Conservation (phyloP, 495 filamentous ascomycete genomes). For the Annulohypoxylon nitens region DNA sequence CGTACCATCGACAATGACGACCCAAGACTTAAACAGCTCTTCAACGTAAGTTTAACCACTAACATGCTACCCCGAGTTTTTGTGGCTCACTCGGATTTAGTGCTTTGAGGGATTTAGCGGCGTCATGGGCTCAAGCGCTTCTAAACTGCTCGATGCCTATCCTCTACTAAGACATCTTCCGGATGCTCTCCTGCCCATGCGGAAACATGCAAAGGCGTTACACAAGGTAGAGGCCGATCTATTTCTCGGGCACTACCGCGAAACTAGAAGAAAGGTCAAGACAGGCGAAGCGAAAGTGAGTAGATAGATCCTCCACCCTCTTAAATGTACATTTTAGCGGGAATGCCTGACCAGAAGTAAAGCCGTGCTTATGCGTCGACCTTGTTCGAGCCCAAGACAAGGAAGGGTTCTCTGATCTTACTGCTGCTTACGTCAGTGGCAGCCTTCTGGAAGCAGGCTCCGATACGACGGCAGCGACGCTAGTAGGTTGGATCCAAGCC, state of each 20-base stretch:
- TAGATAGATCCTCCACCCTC: background rate
- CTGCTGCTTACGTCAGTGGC: conserved; percentile 62
- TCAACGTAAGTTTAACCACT: conserved; percentile 49
- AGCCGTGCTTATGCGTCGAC: conserved; percentile 59
- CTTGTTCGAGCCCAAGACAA: conserved; percentile 54
- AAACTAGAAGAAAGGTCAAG: conserved; percentile 52
- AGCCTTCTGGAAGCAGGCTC: conserved; percentile 69
- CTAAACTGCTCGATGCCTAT: conserved; percentile 59
- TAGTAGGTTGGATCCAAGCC: conserved; percentile 72
- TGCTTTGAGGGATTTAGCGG: conserved; percentile 65
- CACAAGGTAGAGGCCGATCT: conserved; percentile 51
- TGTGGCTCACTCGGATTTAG: conserved; percentile 14
- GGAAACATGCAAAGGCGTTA: conserved; percentile 46
- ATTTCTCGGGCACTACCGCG: conserved; percentile 57
- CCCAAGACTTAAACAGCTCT: conserved; percentile 65
- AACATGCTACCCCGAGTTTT: background rate
- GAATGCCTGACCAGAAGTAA: background rate
- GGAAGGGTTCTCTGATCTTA: conserved; percentile 57
- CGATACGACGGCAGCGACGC: conserved; percentile 65
- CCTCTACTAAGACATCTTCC: conserved; percentile 59
- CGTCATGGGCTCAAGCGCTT: conserved; percentile 57
- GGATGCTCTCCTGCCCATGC: conserved; percentile 56
- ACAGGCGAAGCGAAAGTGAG: conserved; percentile 50
- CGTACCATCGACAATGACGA: conserved; percentile 64
- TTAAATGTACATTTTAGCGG: background rate